Base-by-base conservation (phyloP, 208 protist genomes). In the Leishmania amazonensis region DNA sequence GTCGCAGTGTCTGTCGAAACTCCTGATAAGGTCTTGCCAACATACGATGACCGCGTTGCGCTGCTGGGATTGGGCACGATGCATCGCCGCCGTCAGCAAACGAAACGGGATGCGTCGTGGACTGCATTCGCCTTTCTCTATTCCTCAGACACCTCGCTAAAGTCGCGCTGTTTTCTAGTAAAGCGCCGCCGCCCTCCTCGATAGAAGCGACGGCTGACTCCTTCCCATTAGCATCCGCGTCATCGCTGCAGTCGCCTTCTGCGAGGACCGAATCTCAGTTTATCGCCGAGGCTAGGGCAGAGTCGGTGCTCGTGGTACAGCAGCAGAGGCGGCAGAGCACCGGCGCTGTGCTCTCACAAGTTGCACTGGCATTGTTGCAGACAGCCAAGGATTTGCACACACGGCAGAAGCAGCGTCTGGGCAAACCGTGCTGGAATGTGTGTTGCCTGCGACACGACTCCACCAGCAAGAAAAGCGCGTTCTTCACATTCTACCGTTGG, bases 401-500 rank as follows among this genome's bases (percentile, higher is more conserved):
- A 47, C 19, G 17, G 65, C 38, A 28, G 49, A 76, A 4, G 73
- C 38, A 60, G 57, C 60, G 71, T 74, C 81, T 19, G 76, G 68
- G n/a, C 38, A 65, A 3, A 40, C 75, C 9, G 75, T 88, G 1
- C 86, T 78, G 84, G 11, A 51, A 15, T 76, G 78, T 38, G 62
- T 80, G 0, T 1, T 89, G 60, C 6, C 67, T 11, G 84, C 78
- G 8, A 78, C 77, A 11, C 81, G 86, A n/a, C 81, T 78, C 42
- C 85, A 88, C 81, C 60, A 79, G 31, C 19, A 24, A 1, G 85
- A 86, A 24, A 81, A 73, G 60, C 81, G 73, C 67, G 38, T 87
- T 2, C 68, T 90, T 19, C 84, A 87, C 65, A 31, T 85, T 31
- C 58, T 86, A 7, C 60, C 91, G 47, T 86, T 86, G 1, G 78